Evolutionary conservation across 306 rosid species (phyloP).

Genomic region (Malus orientalis): DNA sequence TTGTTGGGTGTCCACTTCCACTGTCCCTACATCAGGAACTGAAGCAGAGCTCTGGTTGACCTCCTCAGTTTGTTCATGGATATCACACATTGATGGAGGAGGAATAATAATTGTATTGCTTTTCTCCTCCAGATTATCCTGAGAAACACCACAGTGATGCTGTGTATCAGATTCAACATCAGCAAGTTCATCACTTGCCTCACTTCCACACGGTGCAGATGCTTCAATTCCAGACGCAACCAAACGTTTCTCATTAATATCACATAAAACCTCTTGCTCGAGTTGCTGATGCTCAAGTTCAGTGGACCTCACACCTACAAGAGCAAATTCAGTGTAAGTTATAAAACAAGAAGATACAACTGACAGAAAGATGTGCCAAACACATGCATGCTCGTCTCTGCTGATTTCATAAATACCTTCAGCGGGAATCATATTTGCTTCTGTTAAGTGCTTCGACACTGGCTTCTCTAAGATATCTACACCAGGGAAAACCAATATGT

Average conservation of each 20-base stretch:
- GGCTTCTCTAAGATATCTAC: slow-evolving; percentile 77
- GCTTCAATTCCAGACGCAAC: slow-evolving; percentile 23
- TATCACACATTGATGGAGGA: slow-evolving; percentile 13
- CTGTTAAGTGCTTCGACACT: slow-evolving; percentile 22
- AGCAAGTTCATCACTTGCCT: slow-evolving; percentile 22
- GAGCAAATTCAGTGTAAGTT: background rate
- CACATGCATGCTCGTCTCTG: too few species aligned
- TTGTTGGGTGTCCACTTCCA: slow-evolving; percentile 18
- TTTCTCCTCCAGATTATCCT: slow-evolving; percentile 27
- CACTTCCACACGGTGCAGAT: slow-evolving; percentile 14
- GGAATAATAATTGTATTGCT: slow-evolving; percentile 13
- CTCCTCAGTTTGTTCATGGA: slow-evolving; percentile 19
- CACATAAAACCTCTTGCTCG: slow-evolving; percentile 10
- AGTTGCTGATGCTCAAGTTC: slow-evolving; percentile 12
- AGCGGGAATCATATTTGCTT: slow-evolving; percentile 14
- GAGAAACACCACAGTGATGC: slow-evolving; percentile 5
- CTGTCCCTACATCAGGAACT: slow-evolving; percentile 11
- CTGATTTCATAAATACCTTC: background rate
- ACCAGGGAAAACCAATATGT: slow-evolving; percentile 76
- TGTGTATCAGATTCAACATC: slow-evolving; percentile 20
- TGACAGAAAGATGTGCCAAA: slow-evolving; percentile 6
- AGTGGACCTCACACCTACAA: slow-evolving; percentile 33
- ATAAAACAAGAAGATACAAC: background rate
- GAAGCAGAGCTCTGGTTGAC: slow-evolving; percentile 13
- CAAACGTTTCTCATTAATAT: slow-evolving; percentile 16